Evolutionary conservation across 257 asterid species (phyloP), one percentile per base, ranked within the genome.

Genomic region (Penstemon eatonii): DNA sequence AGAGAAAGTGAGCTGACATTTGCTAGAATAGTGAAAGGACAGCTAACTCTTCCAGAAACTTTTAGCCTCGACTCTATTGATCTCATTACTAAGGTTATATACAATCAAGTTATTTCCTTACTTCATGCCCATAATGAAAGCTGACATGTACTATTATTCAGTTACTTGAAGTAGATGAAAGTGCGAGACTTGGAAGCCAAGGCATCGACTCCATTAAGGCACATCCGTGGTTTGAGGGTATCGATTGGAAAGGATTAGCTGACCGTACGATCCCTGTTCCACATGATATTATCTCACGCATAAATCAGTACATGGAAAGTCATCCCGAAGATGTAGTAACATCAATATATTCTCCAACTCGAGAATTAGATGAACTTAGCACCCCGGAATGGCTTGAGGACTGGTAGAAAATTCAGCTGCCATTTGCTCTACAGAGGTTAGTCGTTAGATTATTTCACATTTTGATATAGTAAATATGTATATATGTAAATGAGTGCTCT

Each of bases 1-100:
- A 85, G 98, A 82, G 96, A 88, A 65, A 90, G 92, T 72, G 97
- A 92, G 79, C 92, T 92, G 74, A 88, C 95, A 8, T 88, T 81
- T 58, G 94, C 95, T 46, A 83, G 96, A 81, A 84, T 90, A 50
- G 97, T 90, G 39, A 90, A 81, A 79, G 94, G 96, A 50, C 97
- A 85, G 76, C 83, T 90, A 49, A 82, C 91, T 59, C 88, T 90
- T 73, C 95, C 98, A 19, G 82, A 84, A 44, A 71, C 69, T 39
- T 85, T 88, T 68, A 88, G 92, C 83, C 68, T 64, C 40, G 83
- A 83, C 61, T 95, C 95, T 70, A 83, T 78, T 69, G 96, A 92
- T 81, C 92, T 92, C 78, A 81, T 90, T 49, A 86, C 84, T n/a
- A 88, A 89, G 98, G 98, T 88, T 70, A 74, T 38, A 63, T 45